These are phyloP conservation scores for California macrophylla DNA, from an alignment of 441 rosid species.

Conservation along the genomic window DNA sequence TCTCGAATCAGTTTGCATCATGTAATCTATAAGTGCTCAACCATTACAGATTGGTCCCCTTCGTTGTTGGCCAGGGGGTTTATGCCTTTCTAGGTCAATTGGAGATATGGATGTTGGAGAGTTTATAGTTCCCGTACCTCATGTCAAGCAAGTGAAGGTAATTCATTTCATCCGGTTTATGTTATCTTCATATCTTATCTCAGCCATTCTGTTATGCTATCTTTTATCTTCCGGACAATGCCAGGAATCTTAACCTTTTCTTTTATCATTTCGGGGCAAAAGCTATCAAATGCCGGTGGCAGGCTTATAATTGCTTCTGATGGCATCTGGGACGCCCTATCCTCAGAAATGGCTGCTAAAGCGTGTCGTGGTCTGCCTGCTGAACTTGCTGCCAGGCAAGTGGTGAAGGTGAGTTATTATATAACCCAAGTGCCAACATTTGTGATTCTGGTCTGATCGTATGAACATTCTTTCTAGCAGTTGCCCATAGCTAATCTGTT, in stretches of 20 bases:
- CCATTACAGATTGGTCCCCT: constrained; percentile 63
- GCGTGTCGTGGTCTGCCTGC: constrained; percentile 68
- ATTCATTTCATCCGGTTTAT: neutral
- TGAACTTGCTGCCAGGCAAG: constrained; percentile 79
- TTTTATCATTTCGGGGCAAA: constrained; percentile 2
- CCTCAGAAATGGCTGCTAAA: constrained; percentile 62
- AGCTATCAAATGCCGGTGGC: constrained; percentile 77
- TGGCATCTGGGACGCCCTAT: constrained; percentile 84
- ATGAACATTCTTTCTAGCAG: neutral
- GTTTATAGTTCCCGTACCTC: constrained; percentile 76
- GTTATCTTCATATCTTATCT: neutral
- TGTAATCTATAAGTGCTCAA: constrained; percentile 1
- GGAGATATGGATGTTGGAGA: constrained; percentile 94
- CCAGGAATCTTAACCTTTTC: constrained; percentile 16
- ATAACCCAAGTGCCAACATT: neutral
- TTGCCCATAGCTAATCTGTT: constrained; percentile 1
- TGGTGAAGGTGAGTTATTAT: constrained; percentile 54
- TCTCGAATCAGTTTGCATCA: neutral
- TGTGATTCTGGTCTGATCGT: neutral
- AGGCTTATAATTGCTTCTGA: constrained; percentile 89
- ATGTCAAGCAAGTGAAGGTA: constrained; percentile 90
- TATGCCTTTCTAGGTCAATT: constrained; percentile 90
- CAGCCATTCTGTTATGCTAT: neutral
- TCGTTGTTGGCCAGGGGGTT: constrained; percentile 90
- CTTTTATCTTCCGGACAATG: constrained; percentile 4